phyloP scores from a whole-genome alignment of 225 moss, liverwort and hornwort species.

The Marchantia polymorpha region DNA sequence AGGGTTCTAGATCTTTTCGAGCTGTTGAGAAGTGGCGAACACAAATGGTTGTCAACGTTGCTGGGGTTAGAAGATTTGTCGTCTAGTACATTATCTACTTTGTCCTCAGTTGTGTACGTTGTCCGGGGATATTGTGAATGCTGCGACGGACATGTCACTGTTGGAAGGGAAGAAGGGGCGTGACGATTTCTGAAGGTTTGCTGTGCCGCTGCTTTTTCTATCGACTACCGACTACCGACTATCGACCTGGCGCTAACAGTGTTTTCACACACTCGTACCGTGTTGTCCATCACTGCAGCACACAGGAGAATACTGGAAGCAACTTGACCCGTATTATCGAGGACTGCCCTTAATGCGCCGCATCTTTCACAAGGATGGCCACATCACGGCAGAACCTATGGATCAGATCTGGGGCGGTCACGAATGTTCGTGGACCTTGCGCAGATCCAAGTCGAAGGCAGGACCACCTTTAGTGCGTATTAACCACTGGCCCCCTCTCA shows the following conservation, averaged over 20 bases:
- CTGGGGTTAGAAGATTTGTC: too few species aligned
- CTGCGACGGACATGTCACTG: too few species aligned
- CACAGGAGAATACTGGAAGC: conserved; percentile 22
- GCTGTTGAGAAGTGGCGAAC: too few species aligned
- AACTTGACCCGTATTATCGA: conserved; percentile 28
- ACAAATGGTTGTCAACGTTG: too few species aligned
- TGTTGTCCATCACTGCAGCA: conserved; percentile 8
- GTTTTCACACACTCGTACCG: background rate
- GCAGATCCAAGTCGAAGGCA: background rate
- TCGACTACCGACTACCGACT: too few species aligned
- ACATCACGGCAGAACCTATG: conserved; percentile 26
- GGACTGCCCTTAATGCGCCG: conserved; percentile 25
- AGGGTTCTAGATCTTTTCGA: too few species aligned
- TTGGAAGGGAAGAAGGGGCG: background rate
- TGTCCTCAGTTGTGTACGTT: too few species aligned
- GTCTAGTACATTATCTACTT: too few species aligned
- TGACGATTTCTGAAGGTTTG: background rate
- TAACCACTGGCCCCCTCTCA: conserved; percentile 27
- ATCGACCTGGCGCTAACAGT: too few species aligned
- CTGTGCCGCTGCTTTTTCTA: background rate
- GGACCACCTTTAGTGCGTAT: conserved; percentile 4
- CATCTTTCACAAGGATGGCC: conserved; percentile 30
- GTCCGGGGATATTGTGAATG: too few species aligned
- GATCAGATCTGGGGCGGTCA: conserved; percentile 29
- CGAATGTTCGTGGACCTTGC: conserved; percentile 25